These are phyloP conservation scores for Tricholoma bakamatsutake DNA, from an alignment of 768 basidiomycete genomes.

Conservation along the genomic window DNA sequence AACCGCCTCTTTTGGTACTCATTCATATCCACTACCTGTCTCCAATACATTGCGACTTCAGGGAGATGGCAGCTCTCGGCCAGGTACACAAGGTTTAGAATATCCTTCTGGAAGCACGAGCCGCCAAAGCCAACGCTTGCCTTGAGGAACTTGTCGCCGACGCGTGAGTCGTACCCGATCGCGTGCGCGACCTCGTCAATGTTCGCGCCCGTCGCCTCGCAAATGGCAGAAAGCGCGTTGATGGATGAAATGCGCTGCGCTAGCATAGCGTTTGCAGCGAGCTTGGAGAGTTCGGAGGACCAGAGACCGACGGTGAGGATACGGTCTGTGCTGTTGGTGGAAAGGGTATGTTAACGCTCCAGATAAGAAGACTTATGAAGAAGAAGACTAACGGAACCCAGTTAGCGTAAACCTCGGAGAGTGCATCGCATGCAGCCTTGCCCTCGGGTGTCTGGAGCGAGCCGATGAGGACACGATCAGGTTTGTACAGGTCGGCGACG, in stretches of 20 bases:
- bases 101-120: constrained; percentile 99
- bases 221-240: constrained; percentile 97
- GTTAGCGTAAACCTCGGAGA: constrained; percentile 84
- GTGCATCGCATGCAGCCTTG: constrained; percentile 67
- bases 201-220: constrained; percentile 97
- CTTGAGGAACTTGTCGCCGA: constrained; percentile 94
- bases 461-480: constrained; percentile 96
- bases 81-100: constrained; percentile 97
- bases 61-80: constrained; percentile 92
- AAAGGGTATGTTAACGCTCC: neutral
- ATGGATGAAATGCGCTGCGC: constrained; percentile 98
- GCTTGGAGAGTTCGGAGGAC: constrained; percentile 97
- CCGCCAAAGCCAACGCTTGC: constrained; percentile 97
- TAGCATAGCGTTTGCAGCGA: constrained; percentile 99
- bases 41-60: constrained; percentile 97
- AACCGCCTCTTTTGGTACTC: constrained; percentile 97
- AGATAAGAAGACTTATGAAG: constrained; percentile 1
- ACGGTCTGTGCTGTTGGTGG: constrained; percentile 47
- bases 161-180: constrained; percentile 86
- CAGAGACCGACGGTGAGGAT: constrained; percentile 95
- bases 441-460: constrained; percentile 90
- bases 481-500: constrained; percentile 78
- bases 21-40: constrained; percentile 95
- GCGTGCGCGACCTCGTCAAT: constrained; percentile 96
- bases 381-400: constrained; percentile 83